A percentile compares a stretch with the other conserved stretches of the same genome.
Evolutionary conservation across 495 filamentous ascomycete genomes (phyloP).

Genomic region (Daldinia decipiens): DNA sequence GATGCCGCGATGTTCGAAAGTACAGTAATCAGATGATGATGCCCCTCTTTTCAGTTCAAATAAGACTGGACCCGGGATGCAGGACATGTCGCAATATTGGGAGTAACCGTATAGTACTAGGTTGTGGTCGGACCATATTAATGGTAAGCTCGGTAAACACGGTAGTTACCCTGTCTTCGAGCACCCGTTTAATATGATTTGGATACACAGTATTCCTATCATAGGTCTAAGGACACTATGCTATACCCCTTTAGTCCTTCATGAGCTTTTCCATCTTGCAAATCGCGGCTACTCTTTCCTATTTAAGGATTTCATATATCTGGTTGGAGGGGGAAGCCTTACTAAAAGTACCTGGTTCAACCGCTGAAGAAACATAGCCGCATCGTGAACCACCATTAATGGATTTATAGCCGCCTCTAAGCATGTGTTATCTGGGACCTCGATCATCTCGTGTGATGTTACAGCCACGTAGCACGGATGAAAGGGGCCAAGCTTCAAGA

Average conservation of each 20-base stretch:
- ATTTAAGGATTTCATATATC: constrained; percentile 9
- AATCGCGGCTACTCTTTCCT: constrained; percentile 30
- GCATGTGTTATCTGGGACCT: background rate
- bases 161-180: constrained; percentile 22
- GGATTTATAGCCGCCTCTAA: background rate
- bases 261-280: constrained; percentile 9
- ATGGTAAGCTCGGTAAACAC: constrained; percentile 17
- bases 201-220: constrained; percentile 9
- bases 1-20: constrained; percentile 29
- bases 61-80: constrained; percentile 23
- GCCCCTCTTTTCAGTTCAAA: constrained; percentile 34
- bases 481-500: background rate
- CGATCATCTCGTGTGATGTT: constrained; percentile 23
- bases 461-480: constrained; percentile 28
- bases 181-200: constrained; percentile 15
- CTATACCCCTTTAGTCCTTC: constrained; percentile 4
- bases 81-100: constrained; percentile 39
- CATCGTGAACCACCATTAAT: background rate
- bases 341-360: background rate
- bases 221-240: background rate
- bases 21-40: constrained; percentile 45
- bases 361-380: constrained; percentile 10
- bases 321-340: background rate
- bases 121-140: constrained; percentile 34
- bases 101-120: constrained; percentile 22